Conservation (phyloP, 2,329 filamentous ascomycete species). For the Endoconidiophora polonica region DNA sequence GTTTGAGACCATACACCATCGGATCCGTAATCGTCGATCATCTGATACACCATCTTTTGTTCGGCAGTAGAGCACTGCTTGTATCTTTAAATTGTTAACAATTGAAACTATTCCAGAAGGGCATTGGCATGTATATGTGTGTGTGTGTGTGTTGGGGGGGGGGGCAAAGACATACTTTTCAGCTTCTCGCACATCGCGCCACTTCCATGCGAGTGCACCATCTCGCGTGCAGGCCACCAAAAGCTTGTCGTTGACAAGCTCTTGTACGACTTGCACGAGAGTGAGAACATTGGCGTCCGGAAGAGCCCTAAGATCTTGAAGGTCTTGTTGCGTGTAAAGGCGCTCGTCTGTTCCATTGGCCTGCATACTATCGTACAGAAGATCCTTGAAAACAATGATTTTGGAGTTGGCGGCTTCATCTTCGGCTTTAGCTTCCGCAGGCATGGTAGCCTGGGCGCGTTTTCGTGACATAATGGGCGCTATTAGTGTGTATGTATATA, state of each 20-base stretch:
- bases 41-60: slow-evolving; percentile 65
- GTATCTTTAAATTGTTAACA: slow-evolving; percentile 27
- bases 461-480: slow-evolving; percentile 8
- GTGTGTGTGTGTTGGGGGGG: too few species aligned
- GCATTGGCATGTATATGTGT: background rate
- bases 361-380: slow-evolving; percentile 38
- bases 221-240: slow-evolving; percentile 31
- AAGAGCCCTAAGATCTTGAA: slow-evolving; percentile 39
- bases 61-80: slow-evolving; percentile 51
- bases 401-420: slow-evolving; percentile 21
- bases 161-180: slow-evolving; percentile 32
- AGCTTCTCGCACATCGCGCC: slow-evolving; percentile 42
- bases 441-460: slow-evolving; percentile 1
- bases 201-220: slow-evolving; percentile 37
- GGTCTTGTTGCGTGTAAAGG: slow-evolving; percentile 41
- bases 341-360: slow-evolving; percentile 30
- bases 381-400: slow-evolving; percentile 35
- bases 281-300: slow-evolving; percentile 38
- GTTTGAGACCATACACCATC: slow-evolving; percentile 85
- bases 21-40: slow-evolving; percentile 70
- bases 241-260: slow-evolving; percentile 42
- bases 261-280: slow-evolving; percentile 39
- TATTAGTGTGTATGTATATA: background rate
- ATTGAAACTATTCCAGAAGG: background rate
- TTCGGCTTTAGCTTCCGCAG: slow-evolving; percentile 8